These are phyloP conservation scores for Agaricus blazei DNA, from an alignment of 768 basidiomycete species.

Conservation along the genomic window DNA sequence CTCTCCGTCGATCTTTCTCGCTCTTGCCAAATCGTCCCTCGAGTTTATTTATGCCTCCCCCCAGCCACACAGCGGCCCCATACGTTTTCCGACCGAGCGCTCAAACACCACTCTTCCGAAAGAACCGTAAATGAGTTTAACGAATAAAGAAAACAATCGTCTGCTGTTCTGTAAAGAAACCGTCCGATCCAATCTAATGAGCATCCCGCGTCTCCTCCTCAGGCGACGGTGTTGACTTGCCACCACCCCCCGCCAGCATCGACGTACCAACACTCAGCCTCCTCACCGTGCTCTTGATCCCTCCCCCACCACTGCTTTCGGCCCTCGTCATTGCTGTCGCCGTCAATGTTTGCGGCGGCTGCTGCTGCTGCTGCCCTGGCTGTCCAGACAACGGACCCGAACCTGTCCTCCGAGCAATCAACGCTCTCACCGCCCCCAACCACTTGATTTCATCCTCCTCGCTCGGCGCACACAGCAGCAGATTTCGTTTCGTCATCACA, in stretches of 20 bases:
- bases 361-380: too few relatives aligned
- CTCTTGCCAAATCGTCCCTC: background rate
- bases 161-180: background rate
- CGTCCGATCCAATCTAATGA: background rate
- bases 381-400: constrained; percentile 43
- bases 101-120: background rate
- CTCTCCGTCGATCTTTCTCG: background rate
- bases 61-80: background rate
- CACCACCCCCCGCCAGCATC: constrained; percentile 10
- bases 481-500: constrained; percentile 87
- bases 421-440: constrained; percentile 90
- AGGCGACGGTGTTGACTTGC: background rate
- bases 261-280: constrained; percentile 39
- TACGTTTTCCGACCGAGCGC: too few relatives aligned
- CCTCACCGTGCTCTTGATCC: constrained; percentile 43
- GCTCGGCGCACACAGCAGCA: constrained; percentile 86
- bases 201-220: constrained; percentile 1
- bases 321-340: background rate
- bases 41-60: background rate
- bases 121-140: background rate
- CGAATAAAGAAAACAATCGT: background rate
- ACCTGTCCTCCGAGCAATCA: constrained; percentile 71
- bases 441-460: constrained; percentile 99
- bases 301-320: constrained; percentile 20
- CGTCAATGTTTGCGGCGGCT: constrained; percentile 5